Percentiles rank a stretch among this genome's conserved stretches.
Evolutionary conservation across 371 early-diverging fungal genomes (phyloP).

Genomic region (Mortierella polycephala): DNA sequence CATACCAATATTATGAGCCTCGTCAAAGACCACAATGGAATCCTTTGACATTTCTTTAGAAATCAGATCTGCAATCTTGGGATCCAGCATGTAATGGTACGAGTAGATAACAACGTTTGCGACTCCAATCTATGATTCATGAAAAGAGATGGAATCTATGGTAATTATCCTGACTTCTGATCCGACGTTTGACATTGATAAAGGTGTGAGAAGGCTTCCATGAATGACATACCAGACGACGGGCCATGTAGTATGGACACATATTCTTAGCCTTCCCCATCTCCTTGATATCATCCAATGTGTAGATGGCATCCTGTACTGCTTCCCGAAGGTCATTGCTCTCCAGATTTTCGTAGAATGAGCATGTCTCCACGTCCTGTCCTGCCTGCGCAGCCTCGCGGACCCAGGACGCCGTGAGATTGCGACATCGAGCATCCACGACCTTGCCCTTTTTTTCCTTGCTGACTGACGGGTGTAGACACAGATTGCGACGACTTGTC

Average conservation of each 20-base stretch:
- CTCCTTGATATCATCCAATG: slow-evolving; percentile 92
- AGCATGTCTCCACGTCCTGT: slow-evolving; percentile 76
- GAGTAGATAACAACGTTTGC: slow-evolving; percentile 99
- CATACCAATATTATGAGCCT: slow-evolving; percentile 99
- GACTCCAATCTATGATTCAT: slow-evolving; percentile 71
- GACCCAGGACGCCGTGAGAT: slow-evolving; percentile 95
- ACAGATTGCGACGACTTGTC: slow-evolving; percentile 95
- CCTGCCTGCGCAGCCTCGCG: slow-evolving; percentile 72
- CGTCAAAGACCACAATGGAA: slow-evolving; percentile 99
- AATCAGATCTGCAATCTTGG: slow-evolving; percentile 97
- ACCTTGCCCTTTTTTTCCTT: slow-evolving; percentile 87
- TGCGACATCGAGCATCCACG: slow-evolving; percentile 93
- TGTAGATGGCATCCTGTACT: slow-evolving; percentile 95
- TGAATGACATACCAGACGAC: slow-evolving; percentile 76
- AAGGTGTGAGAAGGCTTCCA: no score
- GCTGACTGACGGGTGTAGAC: slow-evolving; percentile 90
- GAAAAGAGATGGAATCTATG: not conserved
- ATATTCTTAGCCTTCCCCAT: slow-evolving; percentile 78
- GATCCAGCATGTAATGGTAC: slow-evolving; percentile 99
- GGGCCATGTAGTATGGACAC: slow-evolving; percentile 97
- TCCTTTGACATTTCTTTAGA: slow-evolving; percentile 95
- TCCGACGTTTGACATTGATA: no score
- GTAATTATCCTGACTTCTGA: not conserved
- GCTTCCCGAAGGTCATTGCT: slow-evolving; percentile 73
- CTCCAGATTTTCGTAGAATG: slow-evolving; percentile 86